Conservation (phyloP, 345 rosid species). For the Ricinus communis region DNA sequence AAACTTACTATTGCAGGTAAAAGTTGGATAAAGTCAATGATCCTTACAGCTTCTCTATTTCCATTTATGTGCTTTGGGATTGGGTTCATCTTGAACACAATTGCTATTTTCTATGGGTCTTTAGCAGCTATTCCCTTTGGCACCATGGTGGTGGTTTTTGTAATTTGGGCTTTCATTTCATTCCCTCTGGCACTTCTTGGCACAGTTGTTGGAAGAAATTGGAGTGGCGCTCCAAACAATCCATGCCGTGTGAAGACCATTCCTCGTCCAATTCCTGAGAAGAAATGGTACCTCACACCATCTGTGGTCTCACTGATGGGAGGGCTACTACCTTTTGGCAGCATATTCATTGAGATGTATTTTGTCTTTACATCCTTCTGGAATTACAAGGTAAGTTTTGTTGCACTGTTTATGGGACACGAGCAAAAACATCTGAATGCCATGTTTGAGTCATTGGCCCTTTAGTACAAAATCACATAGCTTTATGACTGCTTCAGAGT, state of each 20-base stretch:
- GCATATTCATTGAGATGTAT: constrained; percentile 97
- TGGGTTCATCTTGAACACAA: constrained; percentile 79
- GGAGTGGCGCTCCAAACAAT: constrained; percentile 95
- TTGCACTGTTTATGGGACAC: neutral
- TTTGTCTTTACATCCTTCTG: constrained; percentile 97
- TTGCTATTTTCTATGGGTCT: constrained; percentile 92
- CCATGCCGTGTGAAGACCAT: constrained; percentile 97
- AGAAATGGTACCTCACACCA: constrained; percentile 93
- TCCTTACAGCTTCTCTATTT: constrained; percentile 88
- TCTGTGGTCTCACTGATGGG: constrained; percentile 93
- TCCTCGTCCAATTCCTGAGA: constrained; percentile 96
- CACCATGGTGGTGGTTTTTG: constrained; percentile 86
- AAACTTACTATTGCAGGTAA: constrained; percentile 53
- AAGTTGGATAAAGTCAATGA: constrained; percentile 93
- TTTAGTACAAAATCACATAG: neutral
- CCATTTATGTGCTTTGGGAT: constrained; percentile 93
- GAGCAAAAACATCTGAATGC: neutral
- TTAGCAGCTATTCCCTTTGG: constrained; percentile 96
- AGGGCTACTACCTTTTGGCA: constrained; percentile 88
- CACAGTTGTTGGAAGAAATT: constrained; percentile 88
- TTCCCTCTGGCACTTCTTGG: constrained; percentile 94
- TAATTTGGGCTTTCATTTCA: constrained; percentile 93
- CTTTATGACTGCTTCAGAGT: neutral
- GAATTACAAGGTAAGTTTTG: constrained; percentile 82
- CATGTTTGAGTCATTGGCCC: too few relatives aligned